Conservation (phyloP, 2,329 filamentous ascomycete genomes). For the Nemania sp. region DNA sequence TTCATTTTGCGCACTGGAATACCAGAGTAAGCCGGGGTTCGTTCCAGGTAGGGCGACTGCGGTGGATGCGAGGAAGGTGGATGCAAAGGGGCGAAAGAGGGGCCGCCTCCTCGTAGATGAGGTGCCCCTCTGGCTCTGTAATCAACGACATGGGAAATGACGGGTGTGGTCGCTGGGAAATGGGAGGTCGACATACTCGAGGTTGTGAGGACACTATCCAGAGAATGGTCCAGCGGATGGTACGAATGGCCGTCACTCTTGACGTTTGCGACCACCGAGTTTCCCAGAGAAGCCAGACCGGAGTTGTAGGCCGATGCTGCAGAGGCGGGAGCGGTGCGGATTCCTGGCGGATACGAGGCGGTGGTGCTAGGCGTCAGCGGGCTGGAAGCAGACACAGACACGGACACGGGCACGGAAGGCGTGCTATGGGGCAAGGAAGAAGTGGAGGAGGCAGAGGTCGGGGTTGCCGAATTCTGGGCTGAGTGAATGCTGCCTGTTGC, state of each 20-base stretch:
- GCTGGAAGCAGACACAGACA: conserved; percentile 20
- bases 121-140: conserved; percentile 44
- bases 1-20: conserved; percentile 65
- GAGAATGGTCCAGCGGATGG: conserved; percentile 67
- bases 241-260: conserved; percentile 57
- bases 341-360: conserved; percentile 37
- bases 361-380: conserved; percentile 29
- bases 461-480: conserved; percentile 55
- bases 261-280: conserved; percentile 38
- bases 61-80: conserved; percentile 34
- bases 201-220: conserved; percentile 51
- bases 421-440: conserved; percentile 37
- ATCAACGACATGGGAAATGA: conserved; percentile 33
- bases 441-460: conserved; percentile 33
- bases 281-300: conserved; percentile 41
- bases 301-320: conserved; percentile 34
- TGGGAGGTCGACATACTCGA: conserved; percentile 43
- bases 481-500: conserved; percentile 71
- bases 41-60: conserved; percentile 37
- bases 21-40: conserved; percentile 48
- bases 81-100: conserved; percentile 44
- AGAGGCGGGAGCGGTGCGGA: conserved; percentile 32
- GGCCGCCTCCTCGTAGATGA: conserved; percentile 56
- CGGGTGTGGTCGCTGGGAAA: conserved; percentile 36
- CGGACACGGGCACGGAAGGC: conserved; percentile 26